Base-by-base conservation (phyloP, 257 asterid species). In the Solanum clarkiae region DNA sequence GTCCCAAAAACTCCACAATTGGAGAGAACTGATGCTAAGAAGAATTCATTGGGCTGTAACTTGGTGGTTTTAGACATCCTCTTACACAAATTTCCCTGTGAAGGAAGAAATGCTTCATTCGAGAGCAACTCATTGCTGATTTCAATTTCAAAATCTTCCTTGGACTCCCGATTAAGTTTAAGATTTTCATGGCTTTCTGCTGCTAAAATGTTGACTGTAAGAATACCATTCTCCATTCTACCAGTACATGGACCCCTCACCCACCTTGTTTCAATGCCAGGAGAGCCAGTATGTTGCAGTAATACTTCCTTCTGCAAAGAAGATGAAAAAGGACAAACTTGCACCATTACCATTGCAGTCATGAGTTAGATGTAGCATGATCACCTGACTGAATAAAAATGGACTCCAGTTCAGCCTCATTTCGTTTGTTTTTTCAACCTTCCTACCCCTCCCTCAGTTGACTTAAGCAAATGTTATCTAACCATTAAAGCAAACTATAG, bases 241-340 rank as follows among this genome's bases (percentile, higher is more conserved):
- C 84, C 69, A 42, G 74, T n/a, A 24, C 57, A 75, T 65, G 84
- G 86, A 10, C 81, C 70, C 70, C 47, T 81, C 2, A 81, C 75
- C 80, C 68, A 62, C 82, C 36, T 85, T 56, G 16, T 74, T 72
- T 84, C 89, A 86, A 72, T 59, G 18, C 83, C 88, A 36, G 83
- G 80, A 72, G 36, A 60, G 84, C 80, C 85, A 9, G 75, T 80
- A 54, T 75, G 56, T 77, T 80, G 80, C 65, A 68, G 86, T 9
- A 86, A 81, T 29, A 22, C 24, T 44, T 47, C 68, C 51, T 84
- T 88, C 93, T 93, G 90, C 91, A 86, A 72, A 59, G 71, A 51
- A 85, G 82, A 87, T 72, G 80, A 68, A 77, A 87, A 49, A 13
- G 65, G 17, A 80, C 82, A 75, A 49, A 75, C 56, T 32, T 26